These are phyloP conservation scores for Puccinia horiana DNA, from an alignment of 1,284 basidiomycete genomes.

Conservation along the genomic window DNA sequence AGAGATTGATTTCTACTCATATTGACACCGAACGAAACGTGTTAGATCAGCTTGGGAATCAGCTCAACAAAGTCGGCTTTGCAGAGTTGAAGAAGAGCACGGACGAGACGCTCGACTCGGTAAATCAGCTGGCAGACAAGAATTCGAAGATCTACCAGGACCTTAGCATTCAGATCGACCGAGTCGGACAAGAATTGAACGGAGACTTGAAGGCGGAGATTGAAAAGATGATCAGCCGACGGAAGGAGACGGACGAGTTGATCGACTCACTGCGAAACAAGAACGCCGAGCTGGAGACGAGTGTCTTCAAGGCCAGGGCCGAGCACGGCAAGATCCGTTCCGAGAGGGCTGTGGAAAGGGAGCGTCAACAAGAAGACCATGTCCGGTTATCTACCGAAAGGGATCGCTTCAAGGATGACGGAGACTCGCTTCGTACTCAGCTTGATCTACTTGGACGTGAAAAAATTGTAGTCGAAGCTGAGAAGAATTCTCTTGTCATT, in stretches of 20 bases:
- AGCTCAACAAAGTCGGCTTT: not conserved
- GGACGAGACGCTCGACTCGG: slow-evolving; percentile 16
- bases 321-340: slow-evolving; percentile 46
- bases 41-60: not conserved
- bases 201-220: slow-evolving; percentile 10
- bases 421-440: not conserved
- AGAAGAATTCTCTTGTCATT: not conserved
- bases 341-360: slow-evolving; percentile 44
- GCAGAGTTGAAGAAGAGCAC: not conserved
- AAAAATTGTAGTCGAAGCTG: not conserved
- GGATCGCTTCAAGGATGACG: not conserved
- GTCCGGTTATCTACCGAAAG: not conserved
- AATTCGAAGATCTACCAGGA: slow-evolving; percentile 28
- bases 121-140: slow-evolving; percentile 16
- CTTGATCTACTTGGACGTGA: not conserved
- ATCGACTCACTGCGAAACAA: slow-evolving; percentile 16
- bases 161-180: slow-evolving; percentile 23
- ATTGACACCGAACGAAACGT: not conserved
- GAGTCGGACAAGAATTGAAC: not conserved
- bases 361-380: slow-evolving; percentile 20
- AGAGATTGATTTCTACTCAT: not conserved
- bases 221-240: not conserved
- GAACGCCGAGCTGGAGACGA: slow-evolving; percentile 35
- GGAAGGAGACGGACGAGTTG: slow-evolving; percentile 15
- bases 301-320: slow-evolving; percentile 27